Evolutionary conservation across 2,329 filamentous ascomycete genomes (phyloP), one percentile per base, ranked within the genome.

Genomic region (Ophiocordyceps sinensis): DNA sequence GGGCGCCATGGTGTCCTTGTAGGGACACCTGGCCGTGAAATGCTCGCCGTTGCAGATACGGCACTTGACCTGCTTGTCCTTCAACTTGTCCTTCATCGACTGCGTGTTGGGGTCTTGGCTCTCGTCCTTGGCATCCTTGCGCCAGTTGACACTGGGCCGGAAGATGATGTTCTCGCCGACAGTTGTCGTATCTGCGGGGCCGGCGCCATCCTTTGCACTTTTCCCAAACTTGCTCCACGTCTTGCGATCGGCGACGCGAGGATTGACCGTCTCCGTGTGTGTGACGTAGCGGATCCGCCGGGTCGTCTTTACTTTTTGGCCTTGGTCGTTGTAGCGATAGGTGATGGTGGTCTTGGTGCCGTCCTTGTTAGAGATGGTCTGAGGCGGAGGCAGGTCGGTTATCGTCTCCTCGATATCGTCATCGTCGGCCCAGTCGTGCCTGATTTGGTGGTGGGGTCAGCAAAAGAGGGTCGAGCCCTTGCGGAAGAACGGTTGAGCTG

Each of bases 11-110:
- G 89, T 98, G 63, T 96, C 91, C 73, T 96, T 98, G 81, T 94
- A 98, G 30, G 91, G 91, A 78, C 91, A 98, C 63, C 91, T 82
- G 52, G 89, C 89, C 35, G 91, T 98, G 74, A 96, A 98, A 78
- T 98, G 91, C 73, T 98, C 91, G 60, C 89, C 91, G 61, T 81
- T 85, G 71, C 91, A 98, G 62, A 98, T 96, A 75, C 91, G 84
- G 68, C 91, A 98, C 77, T 96, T 96, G 73, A 98, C 93, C 72
- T 95, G 93, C 78, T 95, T 94, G 71, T 95, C 88, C 77, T 91
- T 94, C 58, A 96, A 74, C 69, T 85, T 82, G 59, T 81, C 77
- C 68, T 84, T 84, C 68, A 82, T 75, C 55, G 72, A 73, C 66
- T 82, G 77, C 55, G 82, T 79, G 63, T 85, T 82, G 57, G 74